Conservation (phyloP, 2,329 filamentous ascomycete species). For the Conoideocrella luteorostrata region DNA sequence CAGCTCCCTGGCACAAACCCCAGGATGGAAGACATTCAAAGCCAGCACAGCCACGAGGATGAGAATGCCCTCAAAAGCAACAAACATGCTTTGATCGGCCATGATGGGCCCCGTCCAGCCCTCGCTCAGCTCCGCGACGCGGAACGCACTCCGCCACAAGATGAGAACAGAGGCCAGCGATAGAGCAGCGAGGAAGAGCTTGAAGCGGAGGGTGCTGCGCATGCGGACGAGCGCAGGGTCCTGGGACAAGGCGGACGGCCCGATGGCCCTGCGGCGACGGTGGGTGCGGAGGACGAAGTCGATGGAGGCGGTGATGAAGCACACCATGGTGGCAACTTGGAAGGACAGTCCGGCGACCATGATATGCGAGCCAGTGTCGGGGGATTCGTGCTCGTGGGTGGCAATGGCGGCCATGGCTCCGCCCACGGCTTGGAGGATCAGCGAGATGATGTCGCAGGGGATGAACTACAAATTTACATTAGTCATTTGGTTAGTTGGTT, state of each 20-base stretch:
- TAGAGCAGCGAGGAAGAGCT: constrained; percentile 48
- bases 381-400: constrained; percentile 26
- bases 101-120: constrained; percentile 58
- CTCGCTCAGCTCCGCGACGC: constrained; percentile 58
- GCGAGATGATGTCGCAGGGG: constrained; percentile 54
- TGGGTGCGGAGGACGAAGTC: constrained; percentile 44
- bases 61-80: constrained; percentile 51
- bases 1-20: constrained; percentile 20
- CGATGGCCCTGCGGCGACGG: constrained; percentile 12
- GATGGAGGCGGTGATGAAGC: constrained; percentile 44
- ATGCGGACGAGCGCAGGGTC: constrained; percentile 28
- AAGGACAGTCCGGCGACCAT: constrained; percentile 59
- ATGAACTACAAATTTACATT: constrained; percentile 41
- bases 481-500: too few relatives aligned
- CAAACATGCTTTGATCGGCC: constrained; percentile 46
- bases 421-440: constrained; percentile 54
- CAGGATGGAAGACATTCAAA: constrained; percentile 35
- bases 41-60: constrained; percentile 38
- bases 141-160: constrained; percentile 58
- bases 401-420: constrained; percentile 47
- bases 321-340: constrained; percentile 51
- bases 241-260: constrained; percentile 30
- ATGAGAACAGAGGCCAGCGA: constrained; percentile 54
- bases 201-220: constrained; percentile 39
- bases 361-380: constrained; percentile 46